Evolutionary conservation across 2,329 filamentous ascomycete genomes (phyloP), one percentile per base, ranked within the genome.

Genomic region (Akanthomyces muscarius): DNA sequence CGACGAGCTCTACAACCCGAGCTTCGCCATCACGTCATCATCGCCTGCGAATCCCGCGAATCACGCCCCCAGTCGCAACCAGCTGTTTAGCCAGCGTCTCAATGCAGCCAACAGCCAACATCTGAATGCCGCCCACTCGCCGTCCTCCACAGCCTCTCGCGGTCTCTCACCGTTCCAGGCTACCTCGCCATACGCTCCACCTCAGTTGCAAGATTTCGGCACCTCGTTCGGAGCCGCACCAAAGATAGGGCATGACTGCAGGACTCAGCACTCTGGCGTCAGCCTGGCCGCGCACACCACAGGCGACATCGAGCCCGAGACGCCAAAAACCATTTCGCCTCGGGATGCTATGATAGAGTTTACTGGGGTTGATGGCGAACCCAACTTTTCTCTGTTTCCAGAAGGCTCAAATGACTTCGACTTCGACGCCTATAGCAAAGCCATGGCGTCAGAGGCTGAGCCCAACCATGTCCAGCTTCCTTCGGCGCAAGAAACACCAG

Each of bases 341-440:
- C 96, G 96, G 77, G 94, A 98, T 70, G 91, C 93, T 1, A 77
- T 96, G 64, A 78, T 97, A 56, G 93, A 97, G 65, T 97, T 93
- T 72, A 85, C 89, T 65, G 91, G 95, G 45, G 76, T 81, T 0
- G 90, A 93, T 3, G 87, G 89, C 21, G 88, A 89, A 54, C 77
- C 84, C 5, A 86, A 86, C 64, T 86, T 89, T 69, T 87, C 91
- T 14, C 78, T 97, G 23, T 96, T 97, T 71, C 85, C 90, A 4
- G 80, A 84, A 1, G 80, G 84, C 61, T 80, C 85, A 48, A 73
- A 80, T 52, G 77, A 70, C 5, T 84, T 81, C 47, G 72, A 76
- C 25, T 70, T 78, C 50, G 76, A 78, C 1, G 71, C 76, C 8
- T 69, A 80, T 21, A 68, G 69, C 61, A 81, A 80, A 68, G 69